Percentiles rank a stretch among this genome's conserved stretches.
Evolutionary conservation across 1,284 basidiomycete species (phyloP).

Genomic region (Ustilago curta): DNA sequence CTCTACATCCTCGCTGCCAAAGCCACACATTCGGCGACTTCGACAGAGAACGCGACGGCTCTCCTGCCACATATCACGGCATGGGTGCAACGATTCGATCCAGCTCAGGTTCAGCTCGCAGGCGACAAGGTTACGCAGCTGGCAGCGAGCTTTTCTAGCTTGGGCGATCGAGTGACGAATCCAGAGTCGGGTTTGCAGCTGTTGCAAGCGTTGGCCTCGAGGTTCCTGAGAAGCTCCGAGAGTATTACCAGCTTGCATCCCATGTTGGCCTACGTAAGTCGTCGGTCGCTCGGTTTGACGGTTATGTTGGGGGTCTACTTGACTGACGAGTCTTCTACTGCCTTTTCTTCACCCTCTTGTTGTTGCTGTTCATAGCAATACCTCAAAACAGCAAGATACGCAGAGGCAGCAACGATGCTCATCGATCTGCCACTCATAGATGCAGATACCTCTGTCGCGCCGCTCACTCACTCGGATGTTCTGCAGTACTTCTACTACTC

Average conservation of each 20-base stretch:
- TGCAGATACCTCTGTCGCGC: conserved; percentile 37
- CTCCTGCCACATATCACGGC: conserved; percentile 33
- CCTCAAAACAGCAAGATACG: conserved; percentile 46
- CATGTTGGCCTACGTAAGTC: conserved; percentile 45
- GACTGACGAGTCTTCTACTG: not conserved
- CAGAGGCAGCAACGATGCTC: conserved; percentile 46
- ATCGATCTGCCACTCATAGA: conserved; percentile 47
- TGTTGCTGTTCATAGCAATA: conserved; percentile 23
- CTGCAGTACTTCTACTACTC: conserved; percentile 63
- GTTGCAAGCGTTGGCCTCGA: conserved; percentile 25
- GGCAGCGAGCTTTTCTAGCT: conserved; percentile 10
- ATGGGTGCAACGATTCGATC: conserved; percentile 27
- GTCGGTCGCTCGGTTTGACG: not conserved
- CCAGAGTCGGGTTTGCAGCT: conserved; percentile 33
- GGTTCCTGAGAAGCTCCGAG: conserved; percentile 32
- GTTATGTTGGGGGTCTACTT: not conserved
- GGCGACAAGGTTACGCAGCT: conserved; percentile 41
- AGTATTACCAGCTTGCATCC: conserved; percentile 51
- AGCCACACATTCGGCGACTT: conserved; percentile 13
- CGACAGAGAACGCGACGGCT: conserved; percentile 13
- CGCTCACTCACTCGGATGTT: conserved; percentile 44
- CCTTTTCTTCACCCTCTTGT: not conserved
- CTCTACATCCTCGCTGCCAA: conserved; percentile 50
- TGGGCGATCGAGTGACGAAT: conserved; percentile 24
- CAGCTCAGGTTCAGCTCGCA: conserved; percentile 27